Percentiles rank a stretch among this genome's conserved stretches.
Conservation (phyloP, 1,139 yeast species). For the Blastobotrys persicus region DNA sequence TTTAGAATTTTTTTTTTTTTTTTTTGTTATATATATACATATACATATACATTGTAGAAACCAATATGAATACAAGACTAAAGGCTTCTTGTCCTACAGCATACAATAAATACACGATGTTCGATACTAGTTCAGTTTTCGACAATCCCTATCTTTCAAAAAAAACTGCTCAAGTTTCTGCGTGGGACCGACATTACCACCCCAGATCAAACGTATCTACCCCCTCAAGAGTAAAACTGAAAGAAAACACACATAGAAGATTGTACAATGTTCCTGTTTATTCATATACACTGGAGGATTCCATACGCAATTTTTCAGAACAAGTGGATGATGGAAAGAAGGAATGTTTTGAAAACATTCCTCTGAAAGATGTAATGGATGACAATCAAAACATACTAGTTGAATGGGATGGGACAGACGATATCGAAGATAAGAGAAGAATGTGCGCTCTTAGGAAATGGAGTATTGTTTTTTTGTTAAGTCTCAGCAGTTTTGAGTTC, state of each 20-base stretch:
- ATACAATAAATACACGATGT: too few species aligned
- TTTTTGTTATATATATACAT: too few species aligned
- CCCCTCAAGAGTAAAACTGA: background rate
- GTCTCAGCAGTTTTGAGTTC: constrained; percentile 13
- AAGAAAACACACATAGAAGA: background rate
- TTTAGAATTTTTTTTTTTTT: too few species aligned
- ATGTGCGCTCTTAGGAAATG: constrained; percentile 9
- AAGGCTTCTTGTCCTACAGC: too few species aligned
- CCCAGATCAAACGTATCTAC: background rate
- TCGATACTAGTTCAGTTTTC: too few species aligned
- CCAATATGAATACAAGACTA: too few species aligned
- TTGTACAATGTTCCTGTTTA: background rate
- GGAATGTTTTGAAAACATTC: background rate
- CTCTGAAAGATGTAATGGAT: background rate
- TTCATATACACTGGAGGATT: background rate
- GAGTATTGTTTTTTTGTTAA: constrained; percentile 9
- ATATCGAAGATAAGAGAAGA: constrained; percentile 10
- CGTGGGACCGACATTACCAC: too few species aligned
- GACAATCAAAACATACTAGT: constrained; percentile 8
- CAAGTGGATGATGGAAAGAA: background rate
- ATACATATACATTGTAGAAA: too few species aligned
- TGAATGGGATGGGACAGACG: constrained; percentile 17
- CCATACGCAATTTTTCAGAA: background rate
- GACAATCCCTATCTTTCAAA: too few species aligned
- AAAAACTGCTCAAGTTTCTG: too few species aligned